Percentiles rank a stretch among this genome's conserved stretches.
Conservation (phyloP, 768 basidiomycete genomes). For the Tylopilus sp. region DNA sequence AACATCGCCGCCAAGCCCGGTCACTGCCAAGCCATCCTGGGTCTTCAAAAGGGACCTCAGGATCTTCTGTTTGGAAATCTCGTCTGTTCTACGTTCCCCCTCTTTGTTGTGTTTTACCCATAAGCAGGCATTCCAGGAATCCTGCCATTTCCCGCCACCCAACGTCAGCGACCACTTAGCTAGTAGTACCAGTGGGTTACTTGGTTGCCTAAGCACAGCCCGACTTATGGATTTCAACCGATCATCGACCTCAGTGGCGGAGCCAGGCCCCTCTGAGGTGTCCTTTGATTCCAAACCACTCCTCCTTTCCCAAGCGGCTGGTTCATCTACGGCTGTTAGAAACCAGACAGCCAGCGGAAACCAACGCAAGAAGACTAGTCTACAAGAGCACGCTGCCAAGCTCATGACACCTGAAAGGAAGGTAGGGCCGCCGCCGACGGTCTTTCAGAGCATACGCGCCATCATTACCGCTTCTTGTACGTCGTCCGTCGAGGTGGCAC, state of each 20-base stretch:
- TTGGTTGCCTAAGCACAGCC: neutral
- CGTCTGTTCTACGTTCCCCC: neutral
- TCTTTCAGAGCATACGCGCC: conserved; percentile 46
- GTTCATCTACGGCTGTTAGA: conserved; percentile 15
- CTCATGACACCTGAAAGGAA: conserved; percentile 39
- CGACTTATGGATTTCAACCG: conserved; percentile 16
- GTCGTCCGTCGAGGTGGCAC: conserved; percentile 6
- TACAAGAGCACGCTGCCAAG: conserved; percentile 21
- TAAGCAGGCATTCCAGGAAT: neutral
- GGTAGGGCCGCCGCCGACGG: conserved; percentile 42
- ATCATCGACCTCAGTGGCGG: conserved; percentile 13
- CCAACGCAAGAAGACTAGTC: conserved; percentile 4
- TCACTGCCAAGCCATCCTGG: neutral
- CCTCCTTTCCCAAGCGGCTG: conserved; percentile 3
- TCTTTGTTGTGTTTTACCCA: neutral
- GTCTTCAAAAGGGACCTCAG: conserved; percentile 10
- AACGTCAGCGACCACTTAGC: neutral
- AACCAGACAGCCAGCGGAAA: neutral
- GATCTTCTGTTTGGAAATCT: neutral
- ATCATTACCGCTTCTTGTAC: conserved; percentile 59
- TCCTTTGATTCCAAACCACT: conserved; percentile 1
- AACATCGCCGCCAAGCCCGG: neutral
- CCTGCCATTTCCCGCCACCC: neutral
- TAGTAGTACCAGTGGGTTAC: conserved; percentile 9
- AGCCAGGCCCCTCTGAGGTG: conserved; percentile 4